These are phyloP conservation scores for Coccomyxa sp. DNA, from an alignment of 139 green algal species.

Conservation along the genomic window DNA sequence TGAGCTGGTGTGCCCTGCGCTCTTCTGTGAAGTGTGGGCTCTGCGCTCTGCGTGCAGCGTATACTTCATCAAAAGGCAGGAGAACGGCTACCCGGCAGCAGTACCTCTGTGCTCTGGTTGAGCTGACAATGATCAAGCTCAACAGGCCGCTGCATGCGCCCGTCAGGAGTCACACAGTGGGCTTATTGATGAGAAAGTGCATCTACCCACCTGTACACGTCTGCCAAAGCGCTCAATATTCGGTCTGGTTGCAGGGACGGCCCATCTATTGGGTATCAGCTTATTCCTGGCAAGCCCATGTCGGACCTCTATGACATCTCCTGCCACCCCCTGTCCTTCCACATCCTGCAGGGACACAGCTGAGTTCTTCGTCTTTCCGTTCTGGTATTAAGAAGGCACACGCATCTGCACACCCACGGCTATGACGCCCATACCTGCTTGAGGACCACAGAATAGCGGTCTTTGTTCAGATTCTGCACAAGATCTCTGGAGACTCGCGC, in stretches of 20 bases:
- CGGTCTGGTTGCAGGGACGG: background rate
- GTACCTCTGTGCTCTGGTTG: too few relatives aligned
- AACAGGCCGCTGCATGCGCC: too few relatives aligned
- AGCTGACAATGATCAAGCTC: too few relatives aligned
- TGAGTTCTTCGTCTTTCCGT: background rate
- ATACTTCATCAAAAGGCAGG: too few relatives aligned
- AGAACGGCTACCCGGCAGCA: too few relatives aligned
- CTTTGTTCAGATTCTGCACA: background rate
- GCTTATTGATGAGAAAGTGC: too few relatives aligned
- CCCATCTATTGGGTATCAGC: background rate
- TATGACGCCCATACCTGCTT: background rate
- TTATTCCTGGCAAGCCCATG: background rate
- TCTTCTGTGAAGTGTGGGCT: too few relatives aligned
- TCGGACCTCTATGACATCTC: background rate
- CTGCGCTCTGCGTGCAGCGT: too few relatives aligned
- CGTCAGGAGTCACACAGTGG: too few relatives aligned
- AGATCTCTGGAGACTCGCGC: background rate
- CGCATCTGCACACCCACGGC: background rate
- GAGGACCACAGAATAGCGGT: background rate
- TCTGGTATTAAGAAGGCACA: too few relatives aligned
- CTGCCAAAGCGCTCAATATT: background rate
- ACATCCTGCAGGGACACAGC: background rate
- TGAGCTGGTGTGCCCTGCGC: background rate
- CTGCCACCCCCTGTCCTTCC: background rate
- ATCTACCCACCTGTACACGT: background rate